These are phyloP conservation scores for Tephrocybe sp. DNA, from an alignment of 768 basidiomycete species.

Conservation along the genomic window DNA sequence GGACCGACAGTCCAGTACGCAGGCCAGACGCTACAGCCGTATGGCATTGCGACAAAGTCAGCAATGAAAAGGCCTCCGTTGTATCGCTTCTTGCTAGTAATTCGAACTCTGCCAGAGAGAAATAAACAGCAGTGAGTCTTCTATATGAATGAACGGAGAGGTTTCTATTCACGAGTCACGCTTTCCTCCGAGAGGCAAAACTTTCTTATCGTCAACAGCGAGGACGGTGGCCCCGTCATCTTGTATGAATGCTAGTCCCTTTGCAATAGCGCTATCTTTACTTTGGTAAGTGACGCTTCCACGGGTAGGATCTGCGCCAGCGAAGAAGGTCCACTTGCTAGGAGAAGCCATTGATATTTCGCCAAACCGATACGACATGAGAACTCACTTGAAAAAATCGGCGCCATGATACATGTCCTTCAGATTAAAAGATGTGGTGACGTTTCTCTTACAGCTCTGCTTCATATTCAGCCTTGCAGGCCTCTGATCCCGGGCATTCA, in stretches of 20 bases:
- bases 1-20: slow-evolving; percentile 50
- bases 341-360: too few species aligned
- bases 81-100: slow-evolving; percentile 60
- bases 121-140: slow-evolving; percentile 4
- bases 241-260: slow-evolving; percentile 61
- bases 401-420: slow-evolving; percentile 42
- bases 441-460: background rate
- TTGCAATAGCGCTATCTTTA: slow-evolving; percentile 41
- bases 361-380: too few species aligned
- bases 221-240: slow-evolving; percentile 53
- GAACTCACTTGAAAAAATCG: slow-evolving; percentile 59
- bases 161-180: slow-evolving; percentile 49
- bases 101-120: slow-evolving; percentile 77
- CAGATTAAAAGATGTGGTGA: slow-evolving; percentile 22
- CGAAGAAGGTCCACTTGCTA: slow-evolving; percentile 69
- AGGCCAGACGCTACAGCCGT: slow-evolving; percentile 67
- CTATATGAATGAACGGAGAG: slow-evolving; percentile 1
- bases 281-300: slow-evolving; percentile 62
- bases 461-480: too few species aligned
- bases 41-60: slow-evolving; percentile 68
- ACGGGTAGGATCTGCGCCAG: slow-evolving; percentile 60
- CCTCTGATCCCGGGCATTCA: slow-evolving; percentile 1
- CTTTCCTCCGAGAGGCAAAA: slow-evolving; percentile 45
- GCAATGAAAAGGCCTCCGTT: slow-evolving; percentile 71
- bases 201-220: slow-evolving; percentile 57